Conservation (phyloP, 345 rosid species). For the Moringa oleifera region DNA sequence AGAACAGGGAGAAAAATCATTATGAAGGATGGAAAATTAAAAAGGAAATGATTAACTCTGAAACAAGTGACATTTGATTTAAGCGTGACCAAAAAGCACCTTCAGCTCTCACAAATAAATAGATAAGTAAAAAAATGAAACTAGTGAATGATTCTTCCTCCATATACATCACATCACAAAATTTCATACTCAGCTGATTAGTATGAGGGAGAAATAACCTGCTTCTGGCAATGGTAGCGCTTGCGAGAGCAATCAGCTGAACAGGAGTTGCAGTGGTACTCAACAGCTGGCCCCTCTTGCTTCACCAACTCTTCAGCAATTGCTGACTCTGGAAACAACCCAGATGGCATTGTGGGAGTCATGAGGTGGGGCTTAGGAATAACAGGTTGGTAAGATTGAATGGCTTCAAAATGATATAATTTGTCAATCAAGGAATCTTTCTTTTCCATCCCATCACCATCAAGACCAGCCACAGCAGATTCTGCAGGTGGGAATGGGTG, state of each 20-base stretch:
- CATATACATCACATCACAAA: neutral
- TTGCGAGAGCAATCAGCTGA: conserved; percentile 98
- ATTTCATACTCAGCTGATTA: neutral
- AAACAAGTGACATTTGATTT: neutral
- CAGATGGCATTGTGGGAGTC: conserved; percentile 47
- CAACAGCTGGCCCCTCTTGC: conserved; percentile 86
- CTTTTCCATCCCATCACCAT: conserved; percentile 28
- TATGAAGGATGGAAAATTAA: neutral
- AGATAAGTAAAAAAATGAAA: no score
- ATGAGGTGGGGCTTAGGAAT: conserved; percentile 44
- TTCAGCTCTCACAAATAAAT: neutral
- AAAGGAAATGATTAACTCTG: neutral
- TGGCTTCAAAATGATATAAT: conserved; percentile 62
- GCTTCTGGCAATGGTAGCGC: conserved; percentile 97
- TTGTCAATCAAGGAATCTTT: conserved; percentile 59
- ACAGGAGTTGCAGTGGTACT: conserved; percentile 98
- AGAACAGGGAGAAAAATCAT: neutral
- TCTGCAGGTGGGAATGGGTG: conserved; percentile 71
- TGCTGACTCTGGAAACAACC: conserved; percentile 70
- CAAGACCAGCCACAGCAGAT: conserved; percentile 28
- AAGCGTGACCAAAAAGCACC: neutral
- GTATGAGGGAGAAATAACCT: conserved; percentile 45
- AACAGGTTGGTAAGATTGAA: conserved; percentile 42
- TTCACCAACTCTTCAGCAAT: conserved; percentile 65
- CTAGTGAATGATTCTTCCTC: no score